These are phyloP conservation scores for Tylopilus plumbeoviolaceoides DNA, from an alignment of 768 basidiomycete genomes.

Conservation along the genomic window DNA sequence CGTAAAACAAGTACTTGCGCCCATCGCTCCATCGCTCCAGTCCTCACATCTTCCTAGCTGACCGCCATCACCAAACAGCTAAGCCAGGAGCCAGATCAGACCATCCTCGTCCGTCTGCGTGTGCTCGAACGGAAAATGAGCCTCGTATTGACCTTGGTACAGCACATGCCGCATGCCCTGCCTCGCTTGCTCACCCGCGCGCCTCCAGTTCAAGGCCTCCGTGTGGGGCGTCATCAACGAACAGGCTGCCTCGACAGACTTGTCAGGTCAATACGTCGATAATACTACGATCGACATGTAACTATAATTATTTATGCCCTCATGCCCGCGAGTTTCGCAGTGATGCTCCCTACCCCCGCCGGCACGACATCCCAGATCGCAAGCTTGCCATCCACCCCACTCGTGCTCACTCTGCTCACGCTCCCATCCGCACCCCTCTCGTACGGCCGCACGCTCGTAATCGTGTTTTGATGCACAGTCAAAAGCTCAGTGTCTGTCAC, in stretches of 20 bases:
- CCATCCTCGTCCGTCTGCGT: conserved; percentile 70
- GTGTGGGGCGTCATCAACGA: conserved; percentile 93
- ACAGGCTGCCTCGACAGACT: conserved; percentile 40
- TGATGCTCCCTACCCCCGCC: conserved; percentile 41
- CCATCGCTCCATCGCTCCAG: not conserved
- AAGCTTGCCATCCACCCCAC: conserved; percentile 89
- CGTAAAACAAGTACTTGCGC: conserved; percentile 57
- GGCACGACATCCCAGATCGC: conserved; percentile 84
- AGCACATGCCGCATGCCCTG: not conserved
- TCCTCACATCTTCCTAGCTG: conserved; percentile 39
- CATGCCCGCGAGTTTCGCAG: conserved; percentile 48
- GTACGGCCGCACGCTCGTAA: conserved; percentile 85
- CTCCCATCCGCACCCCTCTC: conserved; percentile 47
- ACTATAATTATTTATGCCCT: conserved; percentile 28
- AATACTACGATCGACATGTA: conserved; percentile 14
- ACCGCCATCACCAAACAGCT: conserved; percentile 64
- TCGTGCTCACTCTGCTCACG: conserved; percentile 79
- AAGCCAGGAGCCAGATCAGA: conserved; percentile 72
- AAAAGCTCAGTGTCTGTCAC: conserved; percentile 66
- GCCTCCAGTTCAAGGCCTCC: conserved; percentile 86
- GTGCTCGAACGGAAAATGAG: conserved; percentile 93
- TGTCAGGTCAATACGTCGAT: conserved; percentile 17
- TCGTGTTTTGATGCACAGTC: conserved; percentile 98
- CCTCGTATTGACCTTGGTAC: conserved; percentile 85
- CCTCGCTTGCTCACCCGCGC: conserved; percentile 3